phyloP scores from a whole-genome alignment of 2,329 filamentous ascomycete genomes.

The Fonsecaea pugnacius region DNA sequence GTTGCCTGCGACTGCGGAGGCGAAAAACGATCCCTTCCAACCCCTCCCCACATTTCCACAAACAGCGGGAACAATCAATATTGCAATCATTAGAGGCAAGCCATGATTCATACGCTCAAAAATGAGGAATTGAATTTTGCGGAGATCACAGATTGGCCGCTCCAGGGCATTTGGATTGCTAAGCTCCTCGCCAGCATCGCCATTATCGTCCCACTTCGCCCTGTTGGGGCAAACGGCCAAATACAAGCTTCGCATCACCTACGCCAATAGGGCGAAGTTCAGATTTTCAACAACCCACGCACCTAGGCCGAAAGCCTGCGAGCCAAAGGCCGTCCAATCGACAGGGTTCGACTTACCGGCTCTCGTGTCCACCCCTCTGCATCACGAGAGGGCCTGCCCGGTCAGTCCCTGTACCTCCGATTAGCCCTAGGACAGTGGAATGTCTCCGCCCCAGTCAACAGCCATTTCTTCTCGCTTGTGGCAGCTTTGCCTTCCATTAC shows the following conservation, averaged over 20 bases:
- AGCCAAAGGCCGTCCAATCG: slow-evolving; percentile 9
- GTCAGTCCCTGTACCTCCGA: neutral
- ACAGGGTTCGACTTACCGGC: neutral
- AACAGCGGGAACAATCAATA: neutral
- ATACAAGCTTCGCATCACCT: slow-evolving; percentile 15
- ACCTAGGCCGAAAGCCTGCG: slow-evolving; percentile 8
- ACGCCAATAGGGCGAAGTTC: neutral
- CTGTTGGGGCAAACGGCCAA: slow-evolving; percentile 10
- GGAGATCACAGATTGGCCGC: neutral
- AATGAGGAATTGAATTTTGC: neutral
- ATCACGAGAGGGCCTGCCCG: neutral
- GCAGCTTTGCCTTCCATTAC: slow-evolving; percentile 30
- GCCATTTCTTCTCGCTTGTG: slow-evolving; percentile 10
- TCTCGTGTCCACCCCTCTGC: slow-evolving; percentile 4
- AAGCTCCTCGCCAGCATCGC: neutral
- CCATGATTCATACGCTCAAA: neutral
- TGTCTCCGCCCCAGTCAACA: slow-evolving; percentile 3
- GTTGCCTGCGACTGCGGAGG: neutral
- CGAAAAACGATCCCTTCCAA: neutral
- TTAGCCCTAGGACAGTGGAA: neutral
- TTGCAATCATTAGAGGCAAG: neutral
- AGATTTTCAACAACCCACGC: slow-evolving; percentile 4
- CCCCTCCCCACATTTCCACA: neutral
- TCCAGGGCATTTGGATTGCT: slow-evolving; percentile 12
- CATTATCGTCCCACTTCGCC: slow-evolving; percentile 7